Evolutionary conservation across 305 asterid species (phyloP), one percentile per base, ranked within the genome.

Genomic region (Fraxinus platypoda): DNA sequence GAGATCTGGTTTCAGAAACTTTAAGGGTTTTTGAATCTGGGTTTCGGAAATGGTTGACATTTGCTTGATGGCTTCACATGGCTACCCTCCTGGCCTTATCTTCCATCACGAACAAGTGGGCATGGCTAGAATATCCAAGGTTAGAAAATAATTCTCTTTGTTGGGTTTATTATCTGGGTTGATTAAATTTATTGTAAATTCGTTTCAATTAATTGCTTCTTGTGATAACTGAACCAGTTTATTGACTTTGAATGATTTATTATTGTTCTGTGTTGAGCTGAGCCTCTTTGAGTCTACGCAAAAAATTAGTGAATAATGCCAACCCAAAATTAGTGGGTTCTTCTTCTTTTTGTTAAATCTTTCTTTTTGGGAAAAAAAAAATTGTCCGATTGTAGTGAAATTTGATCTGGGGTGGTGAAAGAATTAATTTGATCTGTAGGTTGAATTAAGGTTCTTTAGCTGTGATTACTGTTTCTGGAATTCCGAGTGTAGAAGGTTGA

Each of bases 1-100:
- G 79, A 82, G 37, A 78, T 81, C 52, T 17, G 34, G 75, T 74
- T 30, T 12, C 80, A 59, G 83, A 80, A 87, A 79, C 81, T 76
- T 78, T 12, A 75, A 30, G 86, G 30, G 74, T 71, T 74, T 12
- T 79, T 49, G 82, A 80, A 87, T 21, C 77, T 85, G 86, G 84
- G 86, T 73, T 85, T 88, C 83, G 82, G 81, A 81, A 31, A 93
- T 90, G 95, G 91, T 82, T 85, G 93, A 93, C 89, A 87, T 87
- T 11, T 90, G 89, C 82, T 84, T 91, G 89, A 87, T 93, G 97
- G 95, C 98, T 85, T 93, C 97, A 49, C 90, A 88, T 81, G 94
- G 93, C 31, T 90, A 78, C 84, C 92, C 90, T 75, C 89, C 90
- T 66, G 94, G 91, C 41, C 80, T 85, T 49, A 80, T 81, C 79